A percentile compares a stretch with the other conserved stretches of the same genome.
These are phyloP conservation scores for Aphanomyces stellatus DNA, from an alignment of 352 stramenopile genomes.

Conservation along the genomic window DNA sequence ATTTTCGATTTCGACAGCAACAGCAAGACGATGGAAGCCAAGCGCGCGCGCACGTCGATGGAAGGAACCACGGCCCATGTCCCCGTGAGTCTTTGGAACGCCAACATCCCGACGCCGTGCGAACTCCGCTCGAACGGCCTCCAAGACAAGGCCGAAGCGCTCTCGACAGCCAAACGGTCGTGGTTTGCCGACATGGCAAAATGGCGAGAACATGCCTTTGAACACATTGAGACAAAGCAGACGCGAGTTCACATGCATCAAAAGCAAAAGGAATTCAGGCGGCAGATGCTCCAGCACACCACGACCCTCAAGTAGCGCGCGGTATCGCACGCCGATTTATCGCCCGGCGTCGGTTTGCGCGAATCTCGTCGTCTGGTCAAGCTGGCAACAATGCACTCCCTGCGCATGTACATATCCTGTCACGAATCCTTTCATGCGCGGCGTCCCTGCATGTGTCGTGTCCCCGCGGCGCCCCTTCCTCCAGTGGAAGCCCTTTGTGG, in stretches of 20 bases:
- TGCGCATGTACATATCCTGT: no score
- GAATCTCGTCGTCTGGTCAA: no score
- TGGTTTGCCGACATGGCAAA: conserved; percentile 19
- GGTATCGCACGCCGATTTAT: not conserved
- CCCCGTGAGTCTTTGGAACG: not conserved
- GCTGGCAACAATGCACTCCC: no score
- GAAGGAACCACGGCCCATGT: not conserved
- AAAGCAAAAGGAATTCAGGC: conserved; percentile 7
- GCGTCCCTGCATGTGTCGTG: no score
- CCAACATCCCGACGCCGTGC: conserved; percentile 1
- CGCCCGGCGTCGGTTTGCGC: no score
- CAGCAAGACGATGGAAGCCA: not conserved
- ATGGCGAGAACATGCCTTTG: conserved; percentile 12
- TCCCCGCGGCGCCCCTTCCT: no score
- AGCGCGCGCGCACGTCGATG: not conserved
- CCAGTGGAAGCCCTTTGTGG: no score
- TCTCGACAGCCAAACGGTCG: not conserved
- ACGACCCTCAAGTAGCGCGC: not conserved
- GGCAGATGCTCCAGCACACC: conserved; percentile 9
- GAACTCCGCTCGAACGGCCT: conserved; percentile 7
- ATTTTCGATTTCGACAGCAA: not conserved
- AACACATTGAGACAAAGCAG: conserved; percentile 16
- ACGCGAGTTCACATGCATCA: not conserved
- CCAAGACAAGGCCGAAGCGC: conserved; percentile 16
- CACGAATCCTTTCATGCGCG: no score